Evolutionary conservation across 805 yeast species (phyloP), one percentile per base, ranked within the genome.

Genomic region (Lipomyces mesembrius): DNA sequence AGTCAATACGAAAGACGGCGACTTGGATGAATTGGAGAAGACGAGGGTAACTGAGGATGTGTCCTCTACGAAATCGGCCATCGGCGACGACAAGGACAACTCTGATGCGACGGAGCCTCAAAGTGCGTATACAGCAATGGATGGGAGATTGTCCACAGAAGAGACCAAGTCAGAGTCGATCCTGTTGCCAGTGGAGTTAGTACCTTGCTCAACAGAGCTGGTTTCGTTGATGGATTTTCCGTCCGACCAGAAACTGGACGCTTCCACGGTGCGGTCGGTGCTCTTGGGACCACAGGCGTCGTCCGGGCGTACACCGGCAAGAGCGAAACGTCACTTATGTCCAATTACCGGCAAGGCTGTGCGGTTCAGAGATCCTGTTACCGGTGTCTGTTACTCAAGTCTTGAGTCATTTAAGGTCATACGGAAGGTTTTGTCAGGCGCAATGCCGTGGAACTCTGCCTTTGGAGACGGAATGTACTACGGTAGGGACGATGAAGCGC

Each of bases 321-420:
- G 92, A 90, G 35, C 82, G 83, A 61, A 87, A 86, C 77, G 82
- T 73, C 84, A 86, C 77, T 78, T 83, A 73, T 89, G 97, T 82
- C 80, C 88, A 32, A 87, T 93, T 56, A 87, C 92, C 2, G 97
- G 97, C 2, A 84, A 84, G 60, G 88, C 87, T 58, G 96, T 95
- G 20, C 84, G 86, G 74, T 94, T 91, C 77, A 87, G 89, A 70
- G 98, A 94, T 80, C 98, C 98, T 0, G 83, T 85, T 49, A 87
- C 89, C 35, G 97, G 97, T 49, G 85, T 95, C 61, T 96, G 97
- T 1, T 95, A 95, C 78, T 84, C 88, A 60, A 88, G 88, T 70
- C 90, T 92, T 68, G 93, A 89, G 58, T 88, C 94, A n/a, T 92
- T 88, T 76, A 87, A 85, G 72, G 82, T 89, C 34, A 81, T 91